A percentile compares a stretch with the other conserved stretches of the same genome.
phyloP scores from a whole-genome alignment of 192 early-diverging fungal genomes.

The Dissophora ornata region DNA sequence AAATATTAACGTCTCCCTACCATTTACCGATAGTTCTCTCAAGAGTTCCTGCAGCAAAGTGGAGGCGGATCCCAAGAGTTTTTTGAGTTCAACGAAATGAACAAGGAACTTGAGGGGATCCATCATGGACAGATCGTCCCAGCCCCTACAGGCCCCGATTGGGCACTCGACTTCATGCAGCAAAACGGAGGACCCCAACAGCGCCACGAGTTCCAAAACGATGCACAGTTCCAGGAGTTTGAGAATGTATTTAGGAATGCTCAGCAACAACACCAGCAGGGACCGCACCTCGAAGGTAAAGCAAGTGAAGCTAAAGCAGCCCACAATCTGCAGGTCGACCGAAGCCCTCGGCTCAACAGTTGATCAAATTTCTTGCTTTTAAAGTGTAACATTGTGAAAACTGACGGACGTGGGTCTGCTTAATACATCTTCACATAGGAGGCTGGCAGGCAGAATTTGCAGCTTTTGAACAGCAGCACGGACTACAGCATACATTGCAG shows the following conservation, averaged over 20 bases:
- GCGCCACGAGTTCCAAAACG: constrained; percentile 48
- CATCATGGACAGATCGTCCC: constrained; percentile 37
- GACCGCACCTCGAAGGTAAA: constrained; percentile 53
- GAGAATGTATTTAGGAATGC: constrained; percentile 50
- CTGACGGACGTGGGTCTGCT: constrained; percentile 25
- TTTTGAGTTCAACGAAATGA: constrained; percentile 80
- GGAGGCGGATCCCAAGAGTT: constrained; percentile 38
- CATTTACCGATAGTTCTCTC: constrained; percentile 69
- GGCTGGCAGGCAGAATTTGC: constrained; percentile 58
- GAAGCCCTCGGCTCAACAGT: constrained; percentile 1
- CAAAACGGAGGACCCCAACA: constrained; percentile 47
- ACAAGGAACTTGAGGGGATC: constrained; percentile 72
- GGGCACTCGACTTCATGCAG: constrained; percentile 77
- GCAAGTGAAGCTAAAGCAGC: too few relatives aligned
- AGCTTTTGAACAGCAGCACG: constrained; percentile 75
- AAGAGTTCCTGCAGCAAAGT: constrained; percentile 65
- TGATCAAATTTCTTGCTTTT: constrained; percentile 2
- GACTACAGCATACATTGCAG: constrained; percentile 46
- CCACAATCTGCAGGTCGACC: background rate
- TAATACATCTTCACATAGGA: constrained; percentile 15
- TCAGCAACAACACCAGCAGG: constrained; percentile 55
- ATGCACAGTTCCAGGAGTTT: constrained; percentile 59
- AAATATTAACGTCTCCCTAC: too few relatives aligned
- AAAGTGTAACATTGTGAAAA: constrained; percentile 1
- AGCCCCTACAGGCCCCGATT: constrained; percentile 57